Base-by-base conservation (phyloP, 2,329 filamentous ascomycete species). In the Colletotrichum chlorophyti region DNA sequence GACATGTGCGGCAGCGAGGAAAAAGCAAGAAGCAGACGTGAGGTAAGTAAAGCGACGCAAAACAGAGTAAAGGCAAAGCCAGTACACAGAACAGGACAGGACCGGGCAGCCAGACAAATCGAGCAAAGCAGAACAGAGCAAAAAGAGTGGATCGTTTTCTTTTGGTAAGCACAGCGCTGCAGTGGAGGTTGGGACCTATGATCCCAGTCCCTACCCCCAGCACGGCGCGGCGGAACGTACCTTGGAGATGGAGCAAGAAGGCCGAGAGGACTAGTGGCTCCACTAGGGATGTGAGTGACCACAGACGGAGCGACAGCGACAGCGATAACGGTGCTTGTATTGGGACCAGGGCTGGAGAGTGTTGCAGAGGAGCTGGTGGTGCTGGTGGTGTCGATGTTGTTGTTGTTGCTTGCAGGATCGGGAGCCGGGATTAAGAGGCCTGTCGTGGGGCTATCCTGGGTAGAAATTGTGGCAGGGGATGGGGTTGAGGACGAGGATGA, bases 381-480 rank as follows among this genome's bases (percentile, higher is more conserved):
- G 59, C 64, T 43, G 66, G 64, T 49, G 63, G 63, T 21, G 64
- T 63, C 45, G 66, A 63, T 48, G 60, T 58, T 65, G 49, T 65
- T 58, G 55, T 53, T 59, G 53, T 63, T 60, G 46, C 59, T 64
- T 37, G 65, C 60, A 47, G 64, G 65, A 55, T 64, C 61, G 45
- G 57, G 38, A 50, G 26, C 38, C 38, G 61, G 55, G 65, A 69
- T 66, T 43, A 64, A 40, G 35, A 69, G 69, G 64, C 78, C 77
- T 65, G 79, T 77, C 47, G 77, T 78, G 65, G 79, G 78, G 70
- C 77, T 81, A 65, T 81, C 77, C 65, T 76, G 74, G 64, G 55
- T 61, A 65, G 61, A 66, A 47, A n/a, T n/a, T n/a, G n/a, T n/a
- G n/a, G n/a, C n/a, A n/a, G n/a, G n/a, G n/a, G n/a, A n/a, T n/a